Evolutionary conservation across 306 rosid species (phyloP), one percentile per base, ranked within the genome.

Genomic region (Lablab purpureus): DNA sequence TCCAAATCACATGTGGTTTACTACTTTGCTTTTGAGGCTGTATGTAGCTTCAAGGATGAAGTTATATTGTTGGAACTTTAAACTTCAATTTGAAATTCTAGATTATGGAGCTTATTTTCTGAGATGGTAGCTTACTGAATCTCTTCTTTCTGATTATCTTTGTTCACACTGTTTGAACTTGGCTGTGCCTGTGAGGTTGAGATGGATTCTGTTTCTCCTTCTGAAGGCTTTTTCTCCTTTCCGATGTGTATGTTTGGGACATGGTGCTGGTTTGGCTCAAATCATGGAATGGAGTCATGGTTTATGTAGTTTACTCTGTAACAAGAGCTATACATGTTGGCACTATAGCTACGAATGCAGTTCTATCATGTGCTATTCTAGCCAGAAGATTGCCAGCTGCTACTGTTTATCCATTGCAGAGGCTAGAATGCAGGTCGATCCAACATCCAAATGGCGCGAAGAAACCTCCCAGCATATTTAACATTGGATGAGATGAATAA

Each of bases 1-100:
- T 73, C 27, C 12, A 15, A 22, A 65, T 76, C 41, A 36, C 37
- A n/a, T 56, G 40, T 65, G 60, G 28, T 41, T 69, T 82, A 43
- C 59, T 47, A 27, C 50, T 71, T 28, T 54, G 27, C 56, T 52
- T 66, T 51, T 67, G 25, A 30, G 46, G 70, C 27, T 77, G 73
- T 83, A n/a, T 81, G n/a, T 56, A 12, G 71, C 69, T 63, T 37
- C 67, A 34, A 64, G 81, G 73, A 65, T 7, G 15, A 73, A 65
- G 73, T 55, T 73, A 19, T 56, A 28, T 25, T 41, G 15, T 40
- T 30, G 32, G 21, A 50, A 75, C 45, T 62, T 70, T 17, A 27
- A 69, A 70, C 19, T 62, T 76, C 17, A 12, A 19, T 83, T 65
- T 66, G 41, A 66, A 23, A 23, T 30, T 55, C n/a, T 67, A 68